Conservation (phyloP, 805 yeast species). For the Yarrowia sp. region DNA sequence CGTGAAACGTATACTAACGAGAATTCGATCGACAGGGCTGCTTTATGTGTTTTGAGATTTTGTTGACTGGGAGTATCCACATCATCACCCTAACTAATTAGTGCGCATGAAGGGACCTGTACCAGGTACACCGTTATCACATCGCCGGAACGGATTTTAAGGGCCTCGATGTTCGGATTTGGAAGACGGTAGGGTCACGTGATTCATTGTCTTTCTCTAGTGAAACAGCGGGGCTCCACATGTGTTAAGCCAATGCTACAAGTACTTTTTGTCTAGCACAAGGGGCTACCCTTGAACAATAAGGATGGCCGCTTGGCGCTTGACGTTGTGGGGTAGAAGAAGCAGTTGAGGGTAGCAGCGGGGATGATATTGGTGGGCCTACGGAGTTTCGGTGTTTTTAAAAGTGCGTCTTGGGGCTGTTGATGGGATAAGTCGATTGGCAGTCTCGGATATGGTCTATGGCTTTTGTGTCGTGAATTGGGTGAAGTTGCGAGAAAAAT, state of each 20-base stretch:
- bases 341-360: not conserved
- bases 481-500: no score
- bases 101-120: no score
- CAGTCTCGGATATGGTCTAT: no score
- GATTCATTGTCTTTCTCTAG: not conserved
- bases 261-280: not conserved
- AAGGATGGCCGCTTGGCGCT: not conserved
- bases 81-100: no score
- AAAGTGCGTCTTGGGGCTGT: not conserved
- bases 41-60: no score
- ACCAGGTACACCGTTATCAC: no score
- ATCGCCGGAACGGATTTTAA: not conserved
- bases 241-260: not conserved
- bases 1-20: not conserved
- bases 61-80: no score
- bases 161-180: not conserved
- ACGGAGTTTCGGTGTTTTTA: not conserved
- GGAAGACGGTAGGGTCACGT: not conserved
- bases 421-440: not conserved
- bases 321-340: conserved; percentile 7
- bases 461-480: not conserved
- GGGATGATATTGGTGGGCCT: not conserved
- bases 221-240: conserved; percentile 10
- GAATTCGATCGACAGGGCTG: no score
- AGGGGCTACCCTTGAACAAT: not conserved